Evolutionary conservation across 2,329 filamentous ascomycete species (phyloP).

Genomic region (Colletotrichum sp.): DNA sequence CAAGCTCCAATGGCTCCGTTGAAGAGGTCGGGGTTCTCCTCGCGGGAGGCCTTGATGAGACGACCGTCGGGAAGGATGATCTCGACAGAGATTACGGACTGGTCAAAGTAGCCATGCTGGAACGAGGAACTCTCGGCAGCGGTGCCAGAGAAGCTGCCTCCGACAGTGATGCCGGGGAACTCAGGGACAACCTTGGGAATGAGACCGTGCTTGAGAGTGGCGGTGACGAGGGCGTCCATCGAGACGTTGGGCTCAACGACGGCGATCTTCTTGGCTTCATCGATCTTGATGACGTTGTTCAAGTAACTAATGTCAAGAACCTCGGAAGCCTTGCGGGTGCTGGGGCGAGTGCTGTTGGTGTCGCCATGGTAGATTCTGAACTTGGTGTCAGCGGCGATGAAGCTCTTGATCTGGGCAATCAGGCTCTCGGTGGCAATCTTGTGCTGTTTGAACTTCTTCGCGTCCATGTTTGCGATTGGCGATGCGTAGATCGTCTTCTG

Average conservation of each 20-base stretch:
- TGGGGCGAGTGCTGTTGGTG: slow-evolving; percentile 74
- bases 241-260: slow-evolving; percentile 72
- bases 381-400: slow-evolving; percentile 48
- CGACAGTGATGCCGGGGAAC: slow-evolving; percentile 72
- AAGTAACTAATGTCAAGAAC: slow-evolving; percentile 72
- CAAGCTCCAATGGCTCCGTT: slow-evolving; percentile 62
- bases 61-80: slow-evolving; percentile 66
- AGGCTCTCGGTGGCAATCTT: slow-evolving; percentile 43
- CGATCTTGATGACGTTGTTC: slow-evolving; percentile 66
- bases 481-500: background rate
- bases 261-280: slow-evolving; percentile 56
- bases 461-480: background rate
- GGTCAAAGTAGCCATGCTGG: slow-evolving; percentile 69
- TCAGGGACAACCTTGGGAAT: slow-evolving; percentile 73
- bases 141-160: slow-evolving; percentile 70
- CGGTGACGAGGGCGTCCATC: slow-evolving; percentile 68
- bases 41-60: slow-evolving; percentile 49
- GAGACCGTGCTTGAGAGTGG: slow-evolving; percentile 58
- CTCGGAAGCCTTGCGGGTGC: slow-evolving; percentile 47
- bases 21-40: slow-evolving; percentile 59
- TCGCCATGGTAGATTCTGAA: slow-evolving; percentile 79
- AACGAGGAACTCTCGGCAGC: slow-evolving; percentile 72
- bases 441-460: background rate
- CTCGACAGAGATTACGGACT: slow-evolving; percentile 65
- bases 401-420: slow-evolving; percentile 45